Conservation (phyloP, 305 asterid species). For the Fraxinus angustifolia region DNA sequence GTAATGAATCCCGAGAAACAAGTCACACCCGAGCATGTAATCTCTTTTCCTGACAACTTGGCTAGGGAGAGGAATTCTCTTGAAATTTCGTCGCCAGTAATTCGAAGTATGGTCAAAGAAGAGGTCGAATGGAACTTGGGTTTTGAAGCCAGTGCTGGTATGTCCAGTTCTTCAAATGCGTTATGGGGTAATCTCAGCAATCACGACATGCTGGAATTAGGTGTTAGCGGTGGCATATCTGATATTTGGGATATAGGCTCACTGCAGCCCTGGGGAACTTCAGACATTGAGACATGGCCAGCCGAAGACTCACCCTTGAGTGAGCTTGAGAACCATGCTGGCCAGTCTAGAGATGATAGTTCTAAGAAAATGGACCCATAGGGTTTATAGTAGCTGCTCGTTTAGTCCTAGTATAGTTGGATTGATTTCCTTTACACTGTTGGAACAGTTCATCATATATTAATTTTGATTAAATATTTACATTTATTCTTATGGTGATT, state of each 20-base stretch:
- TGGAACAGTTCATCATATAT: conserved; percentile 23
- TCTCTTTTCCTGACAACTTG: conserved; percentile 46
- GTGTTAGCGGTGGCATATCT: conserved; percentile 28
- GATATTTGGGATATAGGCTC: conserved; percentile 59
- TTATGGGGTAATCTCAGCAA: conserved; percentile 41
- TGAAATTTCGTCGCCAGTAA: conserved; percentile 27
- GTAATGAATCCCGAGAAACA: conserved; percentile 22
- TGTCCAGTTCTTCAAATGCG: conserved; percentile 35
- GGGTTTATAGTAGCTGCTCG: conserved; percentile 4
- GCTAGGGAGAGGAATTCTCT: conserved; percentile 31
- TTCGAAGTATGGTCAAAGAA: conserved; percentile 37
- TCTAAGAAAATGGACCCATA: conserved; percentile 29
- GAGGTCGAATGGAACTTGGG: conserved; percentile 49
- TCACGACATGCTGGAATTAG: conserved; percentile 45
- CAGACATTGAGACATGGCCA: conserved; percentile 46
- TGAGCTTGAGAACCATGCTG: conserved; percentile 26
- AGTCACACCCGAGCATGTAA: conserved; percentile 27
- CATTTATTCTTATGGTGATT: background rate
- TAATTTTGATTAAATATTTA: conserved; percentile 2
- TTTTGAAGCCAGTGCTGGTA: conserved; percentile 38
- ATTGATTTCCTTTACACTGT: conserved; percentile 21
- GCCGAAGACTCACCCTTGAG: conserved; percentile 32
- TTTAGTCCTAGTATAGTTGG: conserved; percentile 27
- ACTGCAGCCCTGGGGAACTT: conserved; percentile 37
- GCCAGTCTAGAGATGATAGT: conserved; percentile 32